Base-by-base conservation (phyloP, 345 rosid species). In the Eutrema japonicum region DNA sequence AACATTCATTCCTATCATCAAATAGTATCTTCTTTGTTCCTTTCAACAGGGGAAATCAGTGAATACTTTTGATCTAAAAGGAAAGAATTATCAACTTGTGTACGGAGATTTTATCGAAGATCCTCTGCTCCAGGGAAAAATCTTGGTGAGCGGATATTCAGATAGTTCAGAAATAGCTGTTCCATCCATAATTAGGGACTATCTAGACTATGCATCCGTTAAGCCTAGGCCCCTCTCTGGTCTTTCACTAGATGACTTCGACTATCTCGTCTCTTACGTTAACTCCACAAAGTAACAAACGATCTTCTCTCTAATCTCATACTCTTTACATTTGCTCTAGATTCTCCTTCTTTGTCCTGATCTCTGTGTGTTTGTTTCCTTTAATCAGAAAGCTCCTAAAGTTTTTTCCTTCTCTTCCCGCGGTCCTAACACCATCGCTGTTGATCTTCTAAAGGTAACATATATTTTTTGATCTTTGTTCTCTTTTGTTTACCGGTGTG, bases 21-120 rank as follows among this genome's bases (percentile, higher is more conserved):
- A 0, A 53, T 16, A 14, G 41, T 66, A n/a, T 0, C 38, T 10
- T 3, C 1, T 18, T 18, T 43, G 22, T 52, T 5, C 4, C 6
- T 2, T 13, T 29, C 2, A 9, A 67, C 68, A 82, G 88, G 83
- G 86, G 4, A n/a, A 10, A 16, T 74, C 86, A 8, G 36, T 85
- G 8, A 81, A 82, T 52, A 6, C 76, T 8, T 79, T 78, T 26
- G 71, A 59, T 27, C 29, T 73, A 8, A 43, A 72, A 32, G 76
- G 78, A 60, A 70, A 22, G 27, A 10, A 54, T 8, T 60, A 61
- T 26, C 88, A 83, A 8, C 45, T 84, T 8, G 46, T 72, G 10
- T 50, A 65, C 18, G 82, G 66, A 8, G 4, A 38, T 7, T 38
- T 7, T 38, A 8, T 0, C 11, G 11, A 38, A 2, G 10, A 18